Conservation (phyloP, 306 rosid genomes). For the Vigna mungo region DNA sequence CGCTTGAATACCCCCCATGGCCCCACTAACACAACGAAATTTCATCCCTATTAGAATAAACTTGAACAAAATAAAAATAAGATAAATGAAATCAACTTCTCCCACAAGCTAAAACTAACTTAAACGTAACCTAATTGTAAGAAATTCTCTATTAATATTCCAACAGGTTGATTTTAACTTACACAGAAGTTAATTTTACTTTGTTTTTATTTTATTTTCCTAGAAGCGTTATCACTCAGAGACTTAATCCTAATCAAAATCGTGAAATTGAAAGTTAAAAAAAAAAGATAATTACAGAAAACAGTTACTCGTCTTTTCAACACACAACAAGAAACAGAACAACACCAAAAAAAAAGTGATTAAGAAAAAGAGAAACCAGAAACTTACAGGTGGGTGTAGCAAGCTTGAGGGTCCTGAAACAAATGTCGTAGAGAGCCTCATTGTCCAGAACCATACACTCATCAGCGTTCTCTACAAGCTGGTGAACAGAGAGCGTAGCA, state of each 20-base stretch:
- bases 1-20: constrained; percentile 7
- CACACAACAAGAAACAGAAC: background rate
- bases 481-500: constrained; percentile 62
- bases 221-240: too few relatives aligned
- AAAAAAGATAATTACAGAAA: background rate
- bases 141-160: background rate
- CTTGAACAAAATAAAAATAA: background rate
- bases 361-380: background rate
- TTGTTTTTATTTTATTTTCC: too few relatives aligned
- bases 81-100: background rate
- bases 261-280: constrained; percentile 21
- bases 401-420: constrained; percentile 60
- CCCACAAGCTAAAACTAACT: background rate
- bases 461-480: constrained; percentile 62
- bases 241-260: background rate
- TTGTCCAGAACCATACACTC: constrained; percentile 65
- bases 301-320: background rate
- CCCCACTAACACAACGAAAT: constrained; percentile 40
- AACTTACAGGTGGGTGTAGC: constrained; percentile 54
- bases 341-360: background rate
- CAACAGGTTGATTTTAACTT: background rate
- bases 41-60: background rate
- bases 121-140: background rate
- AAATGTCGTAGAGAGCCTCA: constrained; percentile 62
- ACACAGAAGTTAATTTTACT: background rate